Evolutionary conservation across 441 rosid genomes (phyloP), one percentile per base, ranked within the genome.

Genomic region (Gossypium aridum): DNA sequence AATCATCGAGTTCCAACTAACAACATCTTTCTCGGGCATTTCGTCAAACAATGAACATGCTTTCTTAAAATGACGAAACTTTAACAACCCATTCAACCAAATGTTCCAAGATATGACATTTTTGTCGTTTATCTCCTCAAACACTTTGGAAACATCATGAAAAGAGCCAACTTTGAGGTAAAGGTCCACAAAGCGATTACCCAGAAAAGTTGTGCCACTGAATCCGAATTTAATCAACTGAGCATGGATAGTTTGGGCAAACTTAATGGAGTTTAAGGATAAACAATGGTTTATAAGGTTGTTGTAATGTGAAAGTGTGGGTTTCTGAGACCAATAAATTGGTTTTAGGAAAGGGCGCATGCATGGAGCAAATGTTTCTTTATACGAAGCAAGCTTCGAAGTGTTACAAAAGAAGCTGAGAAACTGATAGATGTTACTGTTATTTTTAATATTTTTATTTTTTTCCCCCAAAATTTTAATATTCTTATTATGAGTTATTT

Each of bases 1-100:
- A 54, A 87, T 83, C 87, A 90, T 86, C 2, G 92, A 86, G 72
- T 92, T 92, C 91, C 89, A 91, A 73, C 86, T 84, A 26, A 87
- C 91, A 63, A 84, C 86, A 83, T 92, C 91, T 63, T 88, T 77
- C 17, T 79, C 85, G 19, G 91, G 89, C 86, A 89, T 90, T 86
- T 81, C 84, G 70, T 88, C 92, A 54, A 92, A 92, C 89, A 86
- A 0, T 2, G 12, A 31, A 4, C 83, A 64, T 8, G 89, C 96
- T 16, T 37, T 1, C 8, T 17, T 61, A 13, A 80, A 28, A 37
- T 72, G 72, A 8, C 85, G 82, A 16, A 64, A 76, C 28, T 74
- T 74, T 0, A 82, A 8, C 65, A 85, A 3, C 6, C 89, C 90
- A n/a, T 78, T 84, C 60, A 91, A 73, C 80, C 80, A 88, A 64